Evolutionary conservation across 192 early-diverging fungal genomes (phyloP).

Genomic region (Phlyctochytrium bullatum): DNA sequence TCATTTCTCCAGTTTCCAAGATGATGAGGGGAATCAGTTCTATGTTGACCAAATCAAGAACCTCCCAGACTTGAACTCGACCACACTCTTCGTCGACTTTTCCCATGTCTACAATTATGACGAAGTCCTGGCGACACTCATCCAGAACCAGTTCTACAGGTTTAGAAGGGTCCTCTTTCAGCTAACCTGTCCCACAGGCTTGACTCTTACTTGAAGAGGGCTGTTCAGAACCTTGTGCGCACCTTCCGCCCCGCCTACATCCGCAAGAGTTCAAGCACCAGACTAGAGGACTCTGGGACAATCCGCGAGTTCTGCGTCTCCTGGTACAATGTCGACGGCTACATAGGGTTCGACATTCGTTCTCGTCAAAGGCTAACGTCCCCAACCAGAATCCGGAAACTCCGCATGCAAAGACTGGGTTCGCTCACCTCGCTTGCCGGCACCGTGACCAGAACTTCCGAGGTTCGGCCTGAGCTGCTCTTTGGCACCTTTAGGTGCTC

Average conservation of each 20-base stretch:
- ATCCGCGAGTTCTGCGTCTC: slow-evolving; percentile 73
- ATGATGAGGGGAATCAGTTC: slow-evolving; percentile 30
- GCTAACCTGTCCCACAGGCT: slow-evolving; percentile 38
- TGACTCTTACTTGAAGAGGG: slow-evolving; percentile 82
- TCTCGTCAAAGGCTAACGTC: slow-evolving; percentile 7
- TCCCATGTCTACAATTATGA: slow-evolving; percentile 56
- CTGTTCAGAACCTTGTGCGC: slow-evolving; percentile 77
- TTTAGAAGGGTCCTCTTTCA: slow-evolving; percentile 24
- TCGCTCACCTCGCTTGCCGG: slow-evolving; percentile 79
- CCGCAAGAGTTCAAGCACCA: slow-evolving; percentile 30
- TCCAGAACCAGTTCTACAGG: slow-evolving; percentile 72
- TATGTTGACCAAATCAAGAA: slow-evolving; percentile 70
- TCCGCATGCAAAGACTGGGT: slow-evolving; percentile 80
- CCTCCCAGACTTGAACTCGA: slow-evolving; percentile 54
- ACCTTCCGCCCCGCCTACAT: slow-evolving; percentile 66
- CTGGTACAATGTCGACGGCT: slow-evolving; percentile 43
- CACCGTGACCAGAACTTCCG: slow-evolving; percentile 95
- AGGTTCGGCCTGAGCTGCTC: slow-evolving; percentile 93
- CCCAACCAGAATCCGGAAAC: slow-evolving; percentile 70
- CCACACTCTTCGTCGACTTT: slow-evolving; percentile 77
- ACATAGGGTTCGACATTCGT: slow-evolving; percentile 5
- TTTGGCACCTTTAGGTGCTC: slow-evolving; percentile 87
- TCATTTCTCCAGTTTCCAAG: neutral
- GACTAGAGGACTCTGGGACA: slow-evolving; percentile 39
- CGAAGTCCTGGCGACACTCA: slow-evolving; percentile 59